Base-by-base conservation (phyloP, 2,329 filamentous ascomycete species). In the Aspergillus sp. region DNA sequence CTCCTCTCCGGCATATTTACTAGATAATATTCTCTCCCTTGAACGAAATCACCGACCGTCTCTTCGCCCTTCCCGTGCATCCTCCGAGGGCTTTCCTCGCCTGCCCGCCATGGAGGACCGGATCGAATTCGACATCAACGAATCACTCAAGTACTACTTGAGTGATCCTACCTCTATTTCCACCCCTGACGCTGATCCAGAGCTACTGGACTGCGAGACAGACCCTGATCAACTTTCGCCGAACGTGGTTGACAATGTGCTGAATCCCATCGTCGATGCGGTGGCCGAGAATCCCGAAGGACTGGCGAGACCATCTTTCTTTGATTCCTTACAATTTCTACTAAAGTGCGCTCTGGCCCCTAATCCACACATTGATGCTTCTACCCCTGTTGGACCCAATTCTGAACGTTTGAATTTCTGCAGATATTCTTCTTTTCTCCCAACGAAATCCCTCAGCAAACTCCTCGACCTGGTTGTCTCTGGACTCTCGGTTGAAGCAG, bases 141-240 rank as follows among this genome's bases (percentile, higher is more conserved):
- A 96, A 78, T 90, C 91, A 60, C 87, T 97, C 73, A 96, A 96
- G 80, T 84, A 90, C 71, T 99, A 96, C 76, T 89, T 96, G 82
- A 95, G 90, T 75, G 93, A 97, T 71, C 93, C 94, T 8, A 79
- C 85, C 43, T 83, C 84, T 36, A 88, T 97, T 51, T 79, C 88
- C 7, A 96, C 92, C 2, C 86, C 89, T 41, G 93, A 97, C 71
- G 94, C 92, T 51, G 88, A 94, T 62, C 74, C 85, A 42, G 83
- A 88, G 54, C 83, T 99, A 17, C 81, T 91, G 63, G 93, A 97
- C 69, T 95, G 90, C 82, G 94, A 97, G 77, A 88, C 89, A 71
- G 90, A 96, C 63, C 89, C 90, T 47, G 90, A 96, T 66, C 82
- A 86, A 47, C 82, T 96, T 60, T 90, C 89, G 24, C 85, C 84